These are phyloP conservation scores for Globisporangium barbulae DNA, from an alignment of 352 stramenopile genomes.

Conservation along the genomic window DNA sequence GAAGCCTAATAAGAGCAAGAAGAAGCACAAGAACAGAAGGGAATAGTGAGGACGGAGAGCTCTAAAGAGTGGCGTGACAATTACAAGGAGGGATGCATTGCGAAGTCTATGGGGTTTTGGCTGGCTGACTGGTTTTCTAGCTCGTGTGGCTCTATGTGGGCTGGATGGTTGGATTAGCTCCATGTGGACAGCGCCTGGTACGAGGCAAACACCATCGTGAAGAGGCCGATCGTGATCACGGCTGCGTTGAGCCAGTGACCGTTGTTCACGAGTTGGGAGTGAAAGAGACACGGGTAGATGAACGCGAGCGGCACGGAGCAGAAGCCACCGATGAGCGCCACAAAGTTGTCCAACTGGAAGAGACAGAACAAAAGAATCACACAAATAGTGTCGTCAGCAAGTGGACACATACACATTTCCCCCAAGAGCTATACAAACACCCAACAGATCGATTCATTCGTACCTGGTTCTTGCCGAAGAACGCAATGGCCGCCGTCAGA, in stretches of 20 bases:
- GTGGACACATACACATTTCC: neutral
- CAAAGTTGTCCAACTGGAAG: conserved; percentile 54
- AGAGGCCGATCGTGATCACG: conserved; percentile 44
- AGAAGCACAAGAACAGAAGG: conserved; percentile 5
- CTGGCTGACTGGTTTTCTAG: neutral
- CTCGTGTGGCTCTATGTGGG: neutral
- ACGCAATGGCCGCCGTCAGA: conserved; percentile 56
- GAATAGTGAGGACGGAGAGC: conserved; percentile 8
- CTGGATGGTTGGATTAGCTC: conserved; percentile 19
- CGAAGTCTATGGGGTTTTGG: conserved; percentile 13
- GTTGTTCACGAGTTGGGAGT: conserved; percentile 48
- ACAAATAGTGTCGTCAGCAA: neutral
- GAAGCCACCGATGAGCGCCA: conserved; percentile 68
- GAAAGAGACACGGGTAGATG: conserved; percentile 71
- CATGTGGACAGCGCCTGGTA: conserved; percentile 54
- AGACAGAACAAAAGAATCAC: neutral
- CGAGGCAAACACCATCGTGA: conserved; percentile 63
- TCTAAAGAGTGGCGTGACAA: neutral
- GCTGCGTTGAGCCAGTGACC: conserved; percentile 38
- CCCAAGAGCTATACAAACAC: neutral
- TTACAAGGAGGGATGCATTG: conserved; percentile 8
- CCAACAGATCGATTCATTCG: neutral
- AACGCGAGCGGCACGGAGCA: conserved; percentile 71
- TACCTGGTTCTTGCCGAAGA: conserved; percentile 56
- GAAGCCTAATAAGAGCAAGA: conserved; percentile 18